phyloP scores from a whole-genome alignment of 495 filamentous ascomycete species.

The Barbatosphaeria neglecta region DNA sequence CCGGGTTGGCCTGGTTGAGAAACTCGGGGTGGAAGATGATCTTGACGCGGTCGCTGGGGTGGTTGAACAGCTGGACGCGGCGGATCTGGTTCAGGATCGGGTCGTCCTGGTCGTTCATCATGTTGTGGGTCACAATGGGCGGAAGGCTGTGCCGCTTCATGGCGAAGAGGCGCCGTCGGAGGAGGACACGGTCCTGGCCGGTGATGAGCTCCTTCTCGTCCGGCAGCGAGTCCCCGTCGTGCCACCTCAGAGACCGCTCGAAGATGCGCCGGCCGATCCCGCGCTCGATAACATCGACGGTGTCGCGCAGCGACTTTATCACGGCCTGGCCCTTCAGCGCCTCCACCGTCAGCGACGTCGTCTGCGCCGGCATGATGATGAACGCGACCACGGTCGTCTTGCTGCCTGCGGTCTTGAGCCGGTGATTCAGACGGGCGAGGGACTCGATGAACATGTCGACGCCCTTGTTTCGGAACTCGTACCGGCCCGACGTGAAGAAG shows the following conservation, averaged over 20 bases:
- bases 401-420: slow-evolving; percentile 70
- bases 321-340: slow-evolving; percentile 93
- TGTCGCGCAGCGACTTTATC: slow-evolving; percentile 90
- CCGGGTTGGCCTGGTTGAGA: slow-evolving; percentile 87
- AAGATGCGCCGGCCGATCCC: slow-evolving; percentile 90
- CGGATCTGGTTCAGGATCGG: slow-evolving; percentile 95
- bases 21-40: slow-evolving; percentile 98
- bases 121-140: slow-evolving; percentile 99
- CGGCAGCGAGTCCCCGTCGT: slow-evolving; percentile 81
- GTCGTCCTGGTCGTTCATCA: slow-evolving; percentile 87
- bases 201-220: slow-evolving; percentile 93
- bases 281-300: slow-evolving; percentile 77
- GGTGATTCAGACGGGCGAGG: slow-evolving; percentile 85
- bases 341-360: slow-evolving; percentile 91
- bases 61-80: slow-evolving; percentile 92
- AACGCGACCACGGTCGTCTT: slow-evolving; percentile 97
- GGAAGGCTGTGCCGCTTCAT: slow-evolving; percentile 88
- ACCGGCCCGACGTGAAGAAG: slow-evolving; percentile 91
- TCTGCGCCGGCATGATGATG: slow-evolving; percentile 97
- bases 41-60: slow-evolving; percentile 89
- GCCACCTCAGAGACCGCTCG: slow-evolving; percentile 85
- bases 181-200: slow-evolving; percentile 82
- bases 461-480: slow-evolving; percentile 96
- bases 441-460: slow-evolving; percentile 99
- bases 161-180: slow-evolving; percentile 82